Percentiles rank a stretch among this genome's conserved stretches.
Conservation (phyloP, 805 yeast species). For the Nakazawaea sp. region DNA sequence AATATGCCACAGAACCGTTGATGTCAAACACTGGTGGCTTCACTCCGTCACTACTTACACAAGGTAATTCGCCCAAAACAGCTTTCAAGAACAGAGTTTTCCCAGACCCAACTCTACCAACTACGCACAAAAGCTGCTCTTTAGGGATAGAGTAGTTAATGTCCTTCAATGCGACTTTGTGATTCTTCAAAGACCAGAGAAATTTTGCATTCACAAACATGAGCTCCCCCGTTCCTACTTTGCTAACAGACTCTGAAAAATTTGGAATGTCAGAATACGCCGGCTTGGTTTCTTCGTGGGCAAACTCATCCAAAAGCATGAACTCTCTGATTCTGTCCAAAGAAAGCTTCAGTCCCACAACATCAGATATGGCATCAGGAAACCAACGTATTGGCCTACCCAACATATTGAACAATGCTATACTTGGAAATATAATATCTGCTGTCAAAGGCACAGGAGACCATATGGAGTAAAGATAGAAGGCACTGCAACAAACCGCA, state of each 20-base stretch:
- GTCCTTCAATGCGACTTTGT: slow-evolving; percentile 36
- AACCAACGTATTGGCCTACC: slow-evolving; percentile 39
- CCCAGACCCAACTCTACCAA: slow-evolving; percentile 65
- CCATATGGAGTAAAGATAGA: slow-evolving; percentile 32
- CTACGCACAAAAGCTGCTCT: slow-evolving; percentile 50
- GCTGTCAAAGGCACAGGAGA: slow-evolving; percentile 39
- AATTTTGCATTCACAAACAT: slow-evolving; percentile 44
- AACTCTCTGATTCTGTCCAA: slow-evolving; percentile 38
- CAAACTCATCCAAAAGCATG: slow-evolving; percentile 31
- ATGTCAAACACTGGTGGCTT: slow-evolving; percentile 16
- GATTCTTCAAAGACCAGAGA: slow-evolving; percentile 32
- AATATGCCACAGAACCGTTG: slow-evolving; percentile 45
- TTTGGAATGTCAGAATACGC: slow-evolving; percentile 13
- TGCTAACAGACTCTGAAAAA: too few species aligned
- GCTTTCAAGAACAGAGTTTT: slow-evolving; percentile 52
- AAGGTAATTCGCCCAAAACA: slow-evolving; percentile 47
- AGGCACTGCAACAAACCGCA: slow-evolving; percentile 36
- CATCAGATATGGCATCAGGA: slow-evolving; percentile 37
- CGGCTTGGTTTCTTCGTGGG: slow-evolving; percentile 20
- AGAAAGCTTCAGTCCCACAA: slow-evolving; percentile 44
- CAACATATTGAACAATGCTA: slow-evolving; percentile 41
- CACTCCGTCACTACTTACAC: slow-evolving; percentile 23
- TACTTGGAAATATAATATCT: slow-evolving; percentile 50
- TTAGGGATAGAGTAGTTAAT: slow-evolving; percentile 41
- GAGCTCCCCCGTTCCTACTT: slow-evolving; percentile 31